phyloP scores from a whole-genome alignment of 2,329 filamentous ascomycete genomes.

The Mollisiaceae sp. region DNA sequence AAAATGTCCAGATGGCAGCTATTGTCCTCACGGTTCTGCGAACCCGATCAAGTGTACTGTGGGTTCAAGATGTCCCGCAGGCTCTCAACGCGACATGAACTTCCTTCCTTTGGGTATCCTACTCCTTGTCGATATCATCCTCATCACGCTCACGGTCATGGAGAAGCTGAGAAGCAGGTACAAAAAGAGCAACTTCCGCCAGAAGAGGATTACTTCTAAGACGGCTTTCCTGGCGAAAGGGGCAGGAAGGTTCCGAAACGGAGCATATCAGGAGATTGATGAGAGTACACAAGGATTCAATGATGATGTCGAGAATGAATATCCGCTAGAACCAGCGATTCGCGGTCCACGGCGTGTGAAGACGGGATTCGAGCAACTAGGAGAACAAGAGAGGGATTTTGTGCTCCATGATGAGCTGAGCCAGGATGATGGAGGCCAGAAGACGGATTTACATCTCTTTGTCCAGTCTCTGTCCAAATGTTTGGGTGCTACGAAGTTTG shows the following conservation, averaged over 20 bases:
- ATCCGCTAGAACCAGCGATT: conserved; percentile 27
- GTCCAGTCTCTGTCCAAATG: conserved; percentile 58
- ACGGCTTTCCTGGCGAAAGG: conserved; percentile 14
- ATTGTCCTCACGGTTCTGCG: conserved; percentile 56
- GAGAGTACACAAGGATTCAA: conserved; percentile 15
- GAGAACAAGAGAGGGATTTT: conserved; percentile 25
- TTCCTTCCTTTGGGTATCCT: conserved; percentile 51
- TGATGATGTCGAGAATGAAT: conserved; percentile 16
- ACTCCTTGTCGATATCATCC: conserved; percentile 49
- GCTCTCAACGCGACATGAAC: conserved; percentile 49
- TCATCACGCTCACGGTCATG: conserved; percentile 46
- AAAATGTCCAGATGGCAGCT: conserved; percentile 53
- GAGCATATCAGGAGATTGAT: conserved; percentile 29
- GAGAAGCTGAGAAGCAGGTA: conserved; percentile 46
- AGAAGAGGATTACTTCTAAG: not conserved
- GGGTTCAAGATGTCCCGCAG: conserved; percentile 53
- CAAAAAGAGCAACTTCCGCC: conserved; percentile 33
- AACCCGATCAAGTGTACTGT: conserved; percentile 53
- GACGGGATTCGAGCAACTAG: conserved; percentile 32
- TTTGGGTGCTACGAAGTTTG: conserved; percentile 56
- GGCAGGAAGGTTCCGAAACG: conserved; percentile 15
- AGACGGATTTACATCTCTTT: conserved; percentile 52
- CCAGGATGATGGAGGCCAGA: conserved; percentile 20
- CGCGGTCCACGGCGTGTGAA: conserved; percentile 20
- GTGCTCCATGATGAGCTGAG: conserved; percentile 24